Conservation (phyloP, 257 asterid species). For the Sherardia arvensis region DNA sequence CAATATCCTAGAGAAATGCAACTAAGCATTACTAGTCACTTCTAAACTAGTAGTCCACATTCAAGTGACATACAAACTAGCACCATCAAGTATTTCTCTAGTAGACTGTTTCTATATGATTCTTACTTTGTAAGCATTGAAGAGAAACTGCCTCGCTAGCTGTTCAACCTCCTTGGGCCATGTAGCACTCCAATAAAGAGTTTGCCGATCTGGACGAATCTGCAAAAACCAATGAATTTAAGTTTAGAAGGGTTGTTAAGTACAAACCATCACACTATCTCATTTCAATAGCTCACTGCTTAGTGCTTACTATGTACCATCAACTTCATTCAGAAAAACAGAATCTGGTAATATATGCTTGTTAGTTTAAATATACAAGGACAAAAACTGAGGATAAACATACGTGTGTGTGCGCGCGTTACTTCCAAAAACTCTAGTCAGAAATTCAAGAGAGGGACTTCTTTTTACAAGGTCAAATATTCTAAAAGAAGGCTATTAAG, state of each 20-base stretch:
- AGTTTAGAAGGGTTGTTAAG: background rate
- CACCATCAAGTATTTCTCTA: background rate
- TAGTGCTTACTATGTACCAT: background rate
- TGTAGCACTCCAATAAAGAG: slow-evolving; percentile 98
- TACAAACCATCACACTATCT: background rate
- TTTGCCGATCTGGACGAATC: slow-evolving; percentile 99
- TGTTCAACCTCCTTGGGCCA: slow-evolving; percentile 99
- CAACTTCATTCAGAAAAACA: background rate
- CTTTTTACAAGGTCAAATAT: too few relatives aligned
- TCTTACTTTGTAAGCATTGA: slow-evolving; percentile 74
- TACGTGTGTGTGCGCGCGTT: too few relatives aligned
- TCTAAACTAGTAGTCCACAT: background rate
- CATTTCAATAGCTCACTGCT: background rate
- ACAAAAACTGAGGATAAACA: background rate
- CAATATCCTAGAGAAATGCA: background rate
- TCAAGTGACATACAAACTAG: background rate
- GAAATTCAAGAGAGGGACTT: too few relatives aligned
- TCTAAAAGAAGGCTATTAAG: background rate
- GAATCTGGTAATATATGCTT: background rate
- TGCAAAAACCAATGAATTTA: slow-evolving; percentile 20
- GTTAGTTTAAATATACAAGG: background rate
- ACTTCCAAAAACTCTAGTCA: too few relatives aligned
- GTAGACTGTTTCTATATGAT: background rate
- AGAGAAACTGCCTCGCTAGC: slow-evolving; percentile 72
- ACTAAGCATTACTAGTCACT: background rate